Base-by-base conservation (phyloP, 106 monocot species). In the Posidonia australis region DNA sequence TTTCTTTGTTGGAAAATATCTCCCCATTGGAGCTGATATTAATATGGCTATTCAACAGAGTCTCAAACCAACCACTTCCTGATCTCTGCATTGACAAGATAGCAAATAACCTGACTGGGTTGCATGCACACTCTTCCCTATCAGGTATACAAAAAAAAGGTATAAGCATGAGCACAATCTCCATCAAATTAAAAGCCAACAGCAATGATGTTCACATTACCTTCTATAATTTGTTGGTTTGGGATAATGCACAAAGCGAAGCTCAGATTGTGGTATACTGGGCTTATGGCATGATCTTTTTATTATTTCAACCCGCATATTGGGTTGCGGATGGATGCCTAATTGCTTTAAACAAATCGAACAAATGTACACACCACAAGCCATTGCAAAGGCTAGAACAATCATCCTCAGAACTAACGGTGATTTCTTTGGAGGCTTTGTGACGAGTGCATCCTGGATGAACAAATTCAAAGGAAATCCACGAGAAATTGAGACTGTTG, bases 281-380 rank as follows among this genome's bases (percentile, higher is more conserved):
- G 67, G 67, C 23, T 60, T 25, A 42, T 58, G 72, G 24, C 84
- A 89, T 65, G 36, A 66, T 54, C 28, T 22, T 36, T 67, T 44
- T 11, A 64, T 48, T 32, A 68, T 13, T 10, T 63, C 27, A 29
- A 54, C 51, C 31, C 26, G 56, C 19, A 72, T 9, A 43, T 44
- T 77, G 18, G 58, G 46, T 13, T 44, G 46, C 19, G 25, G 42
- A 16, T 77, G 49, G 13, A 70, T 48, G 13, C 60, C 62, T 17
- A 58, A 52, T 62, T 82, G 85, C 71, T 77, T 77, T 10, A 82
- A 63, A 62, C 72, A 72, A 17, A 82, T 16, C 16, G 63, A 82
- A 46, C 47, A 85, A 30, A 89, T 85, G 63, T 80, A 85, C 2
- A 85, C 13, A 18, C 74, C 79, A 21, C 82, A 82, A 5, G 80